A percentile compares a stretch with the other conserved stretches of the same genome.
Evolutionary conservation across 1,284 basidiomycete species (phyloP).

Genomic region (Boletus sp.): DNA sequence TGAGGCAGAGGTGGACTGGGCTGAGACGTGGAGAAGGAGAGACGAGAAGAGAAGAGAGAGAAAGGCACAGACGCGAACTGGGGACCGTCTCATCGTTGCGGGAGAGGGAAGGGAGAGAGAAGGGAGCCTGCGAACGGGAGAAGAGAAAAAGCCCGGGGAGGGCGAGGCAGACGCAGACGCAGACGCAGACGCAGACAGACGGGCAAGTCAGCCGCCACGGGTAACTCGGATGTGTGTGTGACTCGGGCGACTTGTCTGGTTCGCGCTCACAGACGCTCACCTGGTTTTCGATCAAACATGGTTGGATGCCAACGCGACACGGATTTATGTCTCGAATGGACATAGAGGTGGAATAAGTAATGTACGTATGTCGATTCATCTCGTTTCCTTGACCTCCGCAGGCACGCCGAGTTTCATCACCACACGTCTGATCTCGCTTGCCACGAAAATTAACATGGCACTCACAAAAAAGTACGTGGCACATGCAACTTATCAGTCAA

Average conservation of each 20-base stretch:
- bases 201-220: slow-evolving; percentile 29
- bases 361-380: background rate
- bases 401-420: slow-evolving; percentile 27
- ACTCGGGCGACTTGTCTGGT: background rate
- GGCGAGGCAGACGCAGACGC: background rate
- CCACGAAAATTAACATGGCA: background rate
- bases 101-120: background rate
- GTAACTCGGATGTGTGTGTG: slow-evolving; percentile 14
- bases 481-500: slow-evolving; percentile 25
- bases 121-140: too few relatives aligned
- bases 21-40: slow-evolving; percentile 22
- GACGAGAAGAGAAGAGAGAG: slow-evolving; percentile 25
- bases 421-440: background rate
- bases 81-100: slow-evolving; percentile 17
- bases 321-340: background rate
- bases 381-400: slow-evolving; percentile 19
- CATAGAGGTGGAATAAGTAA: slow-evolving; percentile 8
- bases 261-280: too few relatives aligned
- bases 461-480: too few relatives aligned
- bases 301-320: background rate
- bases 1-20: slow-evolving; percentile 23
- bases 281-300: background rate
- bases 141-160: background rate
- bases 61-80: slow-evolving; percentile 4
- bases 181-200: background rate